Evolutionary conservation across 2,329 filamentous ascomycete species (phyloP), one percentile per base, ranked within the genome.

Genomic region (Beauveria rudraprayagi): DNA sequence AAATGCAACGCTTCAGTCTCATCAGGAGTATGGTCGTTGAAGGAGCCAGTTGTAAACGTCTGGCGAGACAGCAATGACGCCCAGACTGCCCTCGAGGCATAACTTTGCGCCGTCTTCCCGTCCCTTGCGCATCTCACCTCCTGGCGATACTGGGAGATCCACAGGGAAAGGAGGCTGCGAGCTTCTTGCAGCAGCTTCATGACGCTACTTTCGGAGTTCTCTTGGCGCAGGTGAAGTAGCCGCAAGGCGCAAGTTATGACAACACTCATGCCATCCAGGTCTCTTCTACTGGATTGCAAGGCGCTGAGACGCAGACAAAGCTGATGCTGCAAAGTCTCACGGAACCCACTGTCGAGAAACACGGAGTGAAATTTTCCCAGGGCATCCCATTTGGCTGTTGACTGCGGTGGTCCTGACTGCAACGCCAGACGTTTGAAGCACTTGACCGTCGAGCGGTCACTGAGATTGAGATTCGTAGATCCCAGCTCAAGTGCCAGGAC

Each of bases 381-480:
- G 3, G 37, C 73, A 0, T 63, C 14, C 44, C 82, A 83, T 8
- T 0, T 63, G 3, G n/a, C 87, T 80, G 1, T 63, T 63, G 43
- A 89, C 81, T 0, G 81, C 65, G 44, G 11, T 17, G 84, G 84
- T 0, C 88, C 88, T 1, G 76, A 77, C 64, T 89, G 81, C 0
- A 80, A 63, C 0, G 78, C 73, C 1, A 89, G 71, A 9, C 82
- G 80, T 1, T 73, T 71, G 1, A 90, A 67, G 0, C 88, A 65
- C 0, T 72, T 62, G 34, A 76, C 75, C 0, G 81, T 82, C 0
- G 78, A 75, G 34, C 82, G 76, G 0, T 77, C 78, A 34, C 81
- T 83, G 63, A 89, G 83, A 63, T 88, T 88, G 3, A 91, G 56
- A 62, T 83, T 70, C 0, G 80, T 77, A 0, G 79, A 77, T 0